phyloP scores from a whole-genome alignment of 768 basidiomycete genomes.

The Podaxis sp. region DNA sequence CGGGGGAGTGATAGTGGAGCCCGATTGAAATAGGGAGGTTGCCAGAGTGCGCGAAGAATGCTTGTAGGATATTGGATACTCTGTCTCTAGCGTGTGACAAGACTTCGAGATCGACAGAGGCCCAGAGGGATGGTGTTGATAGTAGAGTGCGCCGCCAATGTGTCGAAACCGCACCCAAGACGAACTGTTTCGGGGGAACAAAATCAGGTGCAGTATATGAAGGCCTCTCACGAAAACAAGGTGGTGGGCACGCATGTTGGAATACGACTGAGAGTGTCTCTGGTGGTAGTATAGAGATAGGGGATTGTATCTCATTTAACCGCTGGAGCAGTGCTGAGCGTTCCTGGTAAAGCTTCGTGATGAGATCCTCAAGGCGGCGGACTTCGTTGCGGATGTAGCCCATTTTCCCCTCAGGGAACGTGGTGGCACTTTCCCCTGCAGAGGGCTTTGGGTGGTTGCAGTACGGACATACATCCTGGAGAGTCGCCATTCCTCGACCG shows the following conservation, averaged over 20 bases:
- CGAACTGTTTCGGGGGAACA: neutral
- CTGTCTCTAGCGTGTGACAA: neutral
- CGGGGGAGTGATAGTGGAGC: neutral
- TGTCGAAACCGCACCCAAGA: neutral
- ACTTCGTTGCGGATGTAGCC: neutral
- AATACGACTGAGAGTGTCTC: slow-evolving; percentile 4
- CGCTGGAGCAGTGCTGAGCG: neutral
- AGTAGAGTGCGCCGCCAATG: neutral
- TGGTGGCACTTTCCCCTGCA: neutral
- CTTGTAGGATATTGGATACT: neutral
- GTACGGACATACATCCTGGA: neutral
- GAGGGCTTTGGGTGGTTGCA: neutral
- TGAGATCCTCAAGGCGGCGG: neutral
- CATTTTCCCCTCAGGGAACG: neutral
- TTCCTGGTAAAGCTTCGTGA: neutral
- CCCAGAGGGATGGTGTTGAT: slow-evolving; percentile 2
- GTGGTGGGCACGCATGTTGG: neutral
- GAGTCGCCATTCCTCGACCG: neutral
- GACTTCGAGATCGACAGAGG: neutral
- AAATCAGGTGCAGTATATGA: neutral
- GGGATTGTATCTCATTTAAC: neutral
- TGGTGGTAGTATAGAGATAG: neutral
- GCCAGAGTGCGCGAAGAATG: neutral
- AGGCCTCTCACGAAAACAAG: neutral
- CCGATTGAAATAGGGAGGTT: neutral